Evolutionary conservation across 2,329 filamentous ascomycete species (phyloP).

Genomic region (Fusarium sp.): DNA sequence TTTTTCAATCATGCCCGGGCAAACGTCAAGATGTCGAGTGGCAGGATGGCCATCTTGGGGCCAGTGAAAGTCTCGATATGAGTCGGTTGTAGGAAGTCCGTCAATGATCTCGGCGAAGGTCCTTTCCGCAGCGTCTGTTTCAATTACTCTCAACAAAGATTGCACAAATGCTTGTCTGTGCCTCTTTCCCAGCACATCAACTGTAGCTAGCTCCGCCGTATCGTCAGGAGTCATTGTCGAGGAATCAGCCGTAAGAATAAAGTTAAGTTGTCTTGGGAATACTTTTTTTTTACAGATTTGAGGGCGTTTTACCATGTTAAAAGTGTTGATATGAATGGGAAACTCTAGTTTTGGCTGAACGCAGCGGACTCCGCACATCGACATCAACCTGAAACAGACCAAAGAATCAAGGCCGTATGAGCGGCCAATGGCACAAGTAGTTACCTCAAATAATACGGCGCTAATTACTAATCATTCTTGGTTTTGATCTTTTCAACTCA

Average conservation of each 20-base stretch:
- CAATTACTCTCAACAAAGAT: not conserved
- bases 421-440: not conserved
- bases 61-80: not conserved
- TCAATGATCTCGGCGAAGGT: constrained; percentile 21
- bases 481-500: not conserved
- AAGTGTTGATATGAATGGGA: no score
- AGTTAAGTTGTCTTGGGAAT: not conserved
- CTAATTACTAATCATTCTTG: not conserved
- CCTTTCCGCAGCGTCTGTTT: not conserved
- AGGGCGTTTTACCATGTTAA: not conserved
- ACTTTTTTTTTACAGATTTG: fast-evolving
- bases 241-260: not conserved
- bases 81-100: not conserved
- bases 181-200: not conserved
- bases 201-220: not conserved
- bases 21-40: not conserved
- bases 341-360: not conserved
- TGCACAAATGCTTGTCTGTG: not conserved
- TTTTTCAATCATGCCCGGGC: not conserved
- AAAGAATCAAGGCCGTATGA: not conserved
- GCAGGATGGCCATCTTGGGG: not conserved
- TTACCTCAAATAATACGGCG: not conserved
- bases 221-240: no score
- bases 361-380: not conserved
- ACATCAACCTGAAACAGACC: not conserved